Evolutionary conservation across 768 basidiomycete genomes (phyloP), one percentile per base, ranked within the genome.

Genomic region (Naganishia randhawae): DNA sequence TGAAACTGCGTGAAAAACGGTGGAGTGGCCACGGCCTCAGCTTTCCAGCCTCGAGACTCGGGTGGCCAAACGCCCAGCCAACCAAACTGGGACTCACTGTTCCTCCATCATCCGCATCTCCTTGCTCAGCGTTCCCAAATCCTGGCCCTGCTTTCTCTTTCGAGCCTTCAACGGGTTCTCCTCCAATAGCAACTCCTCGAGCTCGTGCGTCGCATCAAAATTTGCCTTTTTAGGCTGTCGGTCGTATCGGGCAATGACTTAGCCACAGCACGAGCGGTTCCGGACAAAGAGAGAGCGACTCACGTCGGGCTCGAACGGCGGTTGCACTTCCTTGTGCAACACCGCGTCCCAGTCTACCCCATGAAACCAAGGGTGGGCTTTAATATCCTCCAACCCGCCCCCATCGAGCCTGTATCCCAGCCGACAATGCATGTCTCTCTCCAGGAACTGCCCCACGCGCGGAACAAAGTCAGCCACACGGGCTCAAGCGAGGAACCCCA

Each of bases 61-160:
- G n/a, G n/a, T n/a, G n/a, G n/a, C n/a, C n/a, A n/a, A 37, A n/a
- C 37, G 3, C 9, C 19, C 22, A 25, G 17, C 3, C 45, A 42
- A 13, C 19, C 37, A 61, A 35, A 13, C 3, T 39, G 6, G 9
- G 32, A 35, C 76, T 66, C 62, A 97, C 93, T 95, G 93, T 78
- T 97, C 93, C 81, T 99, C 96, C 93, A 98, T 96, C 82, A 92
- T 88, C 69, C 90, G 83, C 91, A 94, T 93, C 80, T 99, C 96
- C 0, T 86, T 85, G 69, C 89, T 91, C 62, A 99, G 81, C 67
- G 86, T 88, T 72, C 90, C 90, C 13, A 90, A 77, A 73, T 96
- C 94, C 72, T 93, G 90, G 67, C 89, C 90, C 35, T 87, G 88
- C 78, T 95, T 97, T 61, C 95, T 86, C 70, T 89, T 88, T 76